Evolutionary conservation across 805 yeast species (phyloP), one percentile per base, ranked within the genome.

Genomic region (Debaryomyces hansenii): DNA sequence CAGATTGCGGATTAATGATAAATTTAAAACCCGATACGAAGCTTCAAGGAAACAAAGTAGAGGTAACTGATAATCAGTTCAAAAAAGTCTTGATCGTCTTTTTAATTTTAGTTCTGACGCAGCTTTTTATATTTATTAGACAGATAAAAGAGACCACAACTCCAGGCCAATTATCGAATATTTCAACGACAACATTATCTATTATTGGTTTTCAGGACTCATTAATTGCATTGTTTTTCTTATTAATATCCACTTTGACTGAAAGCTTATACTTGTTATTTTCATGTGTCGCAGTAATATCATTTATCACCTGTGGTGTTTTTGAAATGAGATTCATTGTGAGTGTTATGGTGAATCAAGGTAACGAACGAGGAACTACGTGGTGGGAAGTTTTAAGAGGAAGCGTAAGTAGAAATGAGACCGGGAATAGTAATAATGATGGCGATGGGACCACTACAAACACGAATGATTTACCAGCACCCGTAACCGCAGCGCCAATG

Each of bases 1-100:
- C 97, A 0, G 96, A 91, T 60, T 91, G 98, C 70, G 96, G 91
- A 0, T 58, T 85, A 2, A 60, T 78, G 2, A 49, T 88, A 4
- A 61, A 50, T 28, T 55, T 54, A 21, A 53, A 55, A 28, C 45
- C 51, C 6, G 49, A 48, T 5, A 42, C 45, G 4, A 47, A 46
- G 4, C 53, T 70, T 29, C 46, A 66, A 5, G 97, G 97, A 1
- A 66, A 77, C n/a, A 79, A 83, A 49, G 64, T 69, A 42, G 91
- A 84, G 57, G 72, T 78, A 16, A 66, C 61, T 31, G 58, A 60
- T 36, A 44, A 52, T 4, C 57, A 42, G 62, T 78, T 33, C 61
- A 82, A 63, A 60, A 42, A 47, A 9, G 73, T 50, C 45, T 79
- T 84, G 15, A 49, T 69, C 7, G 80, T 80, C 0, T 64, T 80